A percentile compares a stretch with the other conserved stretches of the same genome.
phyloP scores from a whole-genome alignment of 345 rosid genomes.

The Lepidium sativum region DNA sequence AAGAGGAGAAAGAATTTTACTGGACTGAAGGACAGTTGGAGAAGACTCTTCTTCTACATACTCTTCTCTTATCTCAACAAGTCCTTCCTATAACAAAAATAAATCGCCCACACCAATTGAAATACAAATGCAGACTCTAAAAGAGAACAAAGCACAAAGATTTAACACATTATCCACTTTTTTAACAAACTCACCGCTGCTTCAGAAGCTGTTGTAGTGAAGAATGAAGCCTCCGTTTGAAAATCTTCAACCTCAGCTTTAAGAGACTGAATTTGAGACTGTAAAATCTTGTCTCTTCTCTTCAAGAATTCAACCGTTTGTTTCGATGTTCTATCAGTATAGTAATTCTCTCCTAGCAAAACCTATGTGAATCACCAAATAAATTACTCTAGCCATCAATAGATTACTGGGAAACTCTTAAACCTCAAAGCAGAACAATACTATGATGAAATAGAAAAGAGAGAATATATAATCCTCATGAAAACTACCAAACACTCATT shows the following conservation, averaged over 20 bases:
- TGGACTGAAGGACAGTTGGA: conserved; percentile 3
- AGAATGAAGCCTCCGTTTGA: conserved; percentile 69
- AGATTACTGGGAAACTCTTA: neutral
- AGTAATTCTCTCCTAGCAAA: conserved; percentile 76
- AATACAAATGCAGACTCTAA: neutral
- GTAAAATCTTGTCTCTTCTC: conserved; percentile 68
- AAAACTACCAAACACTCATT: conserved; percentile 70
- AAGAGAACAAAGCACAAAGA: neutral
- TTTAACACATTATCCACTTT: neutral
- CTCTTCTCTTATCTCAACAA: conserved; percentile 89
- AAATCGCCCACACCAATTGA: neutral
- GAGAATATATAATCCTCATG: neutral
- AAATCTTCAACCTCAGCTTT: conserved; percentile 70
- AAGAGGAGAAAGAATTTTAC: conserved; percentile 6
- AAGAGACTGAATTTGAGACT: conserved; percentile 49
- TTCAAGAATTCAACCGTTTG: conserved; percentile 70
- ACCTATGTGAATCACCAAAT: conserved; percentile 35
- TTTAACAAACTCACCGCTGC: conserved; percentile 42
- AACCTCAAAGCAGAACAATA: neutral
- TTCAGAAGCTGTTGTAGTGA: conserved; percentile 68
- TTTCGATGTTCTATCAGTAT: conserved; percentile 63
- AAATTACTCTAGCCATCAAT: neutral
- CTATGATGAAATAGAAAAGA: neutral
- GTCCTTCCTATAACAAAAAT: conserved; percentile 57
- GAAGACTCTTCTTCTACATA: conserved; percentile 33